Percentiles rank a stretch among this genome's conserved stretches.
phyloP scores from a whole-genome alignment of 2,329 filamentous ascomycete species.

The Alternaria panax region DNA sequence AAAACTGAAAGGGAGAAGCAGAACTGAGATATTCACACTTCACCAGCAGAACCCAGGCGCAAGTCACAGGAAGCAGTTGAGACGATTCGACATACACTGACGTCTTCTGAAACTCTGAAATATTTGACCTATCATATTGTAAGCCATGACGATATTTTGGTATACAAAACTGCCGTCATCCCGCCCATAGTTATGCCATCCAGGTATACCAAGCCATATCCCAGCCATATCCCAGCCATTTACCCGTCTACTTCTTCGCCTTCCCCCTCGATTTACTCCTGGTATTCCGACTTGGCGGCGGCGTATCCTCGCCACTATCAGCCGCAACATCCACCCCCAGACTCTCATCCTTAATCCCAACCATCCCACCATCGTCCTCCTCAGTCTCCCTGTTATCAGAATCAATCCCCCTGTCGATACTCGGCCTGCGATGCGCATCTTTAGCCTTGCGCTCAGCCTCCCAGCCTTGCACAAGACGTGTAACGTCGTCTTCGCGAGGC shows the following conservation, averaged over 20 bases:
- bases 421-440: constrained; percentile 23
- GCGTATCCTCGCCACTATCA: constrained; percentile 30
- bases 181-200: not conserved
- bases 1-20: not conserved
- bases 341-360: constrained; percentile 25
- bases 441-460: constrained; percentile 62
- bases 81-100: not conserved
- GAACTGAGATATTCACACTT: not conserved
- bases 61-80: not conserved
- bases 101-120: not conserved
- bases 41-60: not conserved
- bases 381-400: constrained; percentile 36
- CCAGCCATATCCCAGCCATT: not conserved
- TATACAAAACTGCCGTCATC: not conserved
- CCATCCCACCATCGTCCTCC: constrained; percentile 30
- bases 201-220: not conserved
- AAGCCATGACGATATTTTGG: not conserved
- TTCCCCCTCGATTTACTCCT: constrained; percentile 53
- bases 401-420: constrained; percentile 23
- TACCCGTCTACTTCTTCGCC: constrained; percentile 44
- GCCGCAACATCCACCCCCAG: constrained; percentile 31
- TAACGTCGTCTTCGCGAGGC: constrained; percentile 74
- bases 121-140: not conserved
- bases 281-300: constrained; percentile 48
- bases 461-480: constrained; percentile 40